phyloP scores from a whole-genome alignment of 169 alveolate genomes.

The Plasmodium ovale region DNA sequence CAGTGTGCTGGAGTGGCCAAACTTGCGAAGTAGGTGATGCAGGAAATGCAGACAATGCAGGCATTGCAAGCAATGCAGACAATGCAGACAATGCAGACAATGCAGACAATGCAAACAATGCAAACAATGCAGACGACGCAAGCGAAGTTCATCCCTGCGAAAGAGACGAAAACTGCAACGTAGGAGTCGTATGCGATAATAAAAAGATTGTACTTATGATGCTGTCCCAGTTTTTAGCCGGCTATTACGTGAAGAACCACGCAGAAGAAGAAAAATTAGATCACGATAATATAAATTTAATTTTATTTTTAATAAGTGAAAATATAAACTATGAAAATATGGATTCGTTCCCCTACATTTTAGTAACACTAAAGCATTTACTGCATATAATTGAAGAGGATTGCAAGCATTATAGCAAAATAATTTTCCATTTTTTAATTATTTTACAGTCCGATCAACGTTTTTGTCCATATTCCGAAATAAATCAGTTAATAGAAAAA shows the following conservation, averaged over 20 bases:
- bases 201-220: constrained; percentile 61
- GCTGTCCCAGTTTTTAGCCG: constrained; percentile 49
- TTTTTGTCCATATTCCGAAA: constrained; percentile 20
- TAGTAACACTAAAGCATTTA: constrained; percentile 31
- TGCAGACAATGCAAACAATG: neutral
- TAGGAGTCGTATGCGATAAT: constrained; percentile 13
- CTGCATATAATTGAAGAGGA: constrained; percentile 32
- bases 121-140: neutral
- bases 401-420: constrained; percentile 55
- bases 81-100: neutral
- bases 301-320: constrained; percentile 64
- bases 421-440: constrained; percentile 55
- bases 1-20: neutral
- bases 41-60: neutral
- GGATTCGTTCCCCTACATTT: constrained; percentile 47
- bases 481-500: constrained; percentile 42
- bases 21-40: neutral
- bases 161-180: neutral
- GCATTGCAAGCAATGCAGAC: neutral
- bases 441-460: constrained; percentile 31
- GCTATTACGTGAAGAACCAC: constrained; percentile 8
- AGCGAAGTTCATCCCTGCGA: neutral
- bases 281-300: constrained; percentile 31
- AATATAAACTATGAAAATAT: constrained; percentile 39
- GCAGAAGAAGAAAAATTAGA: neutral